Evolutionary conservation across 106 monocot species (phyloP).

Genomic region (Phalaenopsis equestris): DNA sequence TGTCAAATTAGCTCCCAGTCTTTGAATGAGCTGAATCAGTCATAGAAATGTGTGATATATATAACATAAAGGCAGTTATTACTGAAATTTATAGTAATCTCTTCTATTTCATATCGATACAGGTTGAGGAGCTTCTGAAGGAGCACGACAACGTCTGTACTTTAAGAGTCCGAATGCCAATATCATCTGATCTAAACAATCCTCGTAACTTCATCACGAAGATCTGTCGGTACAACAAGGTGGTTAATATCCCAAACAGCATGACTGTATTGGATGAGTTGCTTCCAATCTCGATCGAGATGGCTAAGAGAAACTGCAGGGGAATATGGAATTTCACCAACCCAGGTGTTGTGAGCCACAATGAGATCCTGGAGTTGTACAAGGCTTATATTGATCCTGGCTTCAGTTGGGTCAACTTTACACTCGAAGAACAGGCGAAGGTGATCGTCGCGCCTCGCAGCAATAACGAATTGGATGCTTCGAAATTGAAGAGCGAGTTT

Average conservation of each 20-base stretch:
- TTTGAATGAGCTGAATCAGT: too few species aligned
- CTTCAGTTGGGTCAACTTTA: constrained; percentile 22
- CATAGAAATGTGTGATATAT: too few species aligned
- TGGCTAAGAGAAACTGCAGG: constrained; percentile 26
- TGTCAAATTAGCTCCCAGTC: too few species aligned
- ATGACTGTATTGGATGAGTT: constrained; percentile 28
- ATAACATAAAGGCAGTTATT: neutral
- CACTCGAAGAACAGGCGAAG: constrained; percentile 23
- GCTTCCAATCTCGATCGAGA: constrained; percentile 26
- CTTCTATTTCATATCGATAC: neutral
- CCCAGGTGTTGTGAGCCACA: constrained; percentile 27
- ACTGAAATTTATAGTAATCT: neutral
- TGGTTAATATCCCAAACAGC: constrained; percentile 32
- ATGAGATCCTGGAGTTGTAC: constrained; percentile 30
- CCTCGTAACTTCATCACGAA: constrained; percentile 31
- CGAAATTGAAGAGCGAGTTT: constrained; percentile 25
- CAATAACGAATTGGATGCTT: constrained; percentile 28
- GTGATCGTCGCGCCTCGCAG: constrained; percentile 29
- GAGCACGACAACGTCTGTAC: constrained; percentile 29
- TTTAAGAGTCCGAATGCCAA: constrained; percentile 25
- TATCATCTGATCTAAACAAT: constrained; percentile 24
- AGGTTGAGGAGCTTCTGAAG: constrained; percentile 30
- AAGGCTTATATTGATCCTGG: constrained; percentile 16
- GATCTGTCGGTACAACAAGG: constrained; percentile 25
- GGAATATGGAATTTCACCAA: constrained; percentile 36